Conservation (phyloP, 2,329 filamentous ascomycete genomes). For the Pseudogymnoascus sp. region DNA sequence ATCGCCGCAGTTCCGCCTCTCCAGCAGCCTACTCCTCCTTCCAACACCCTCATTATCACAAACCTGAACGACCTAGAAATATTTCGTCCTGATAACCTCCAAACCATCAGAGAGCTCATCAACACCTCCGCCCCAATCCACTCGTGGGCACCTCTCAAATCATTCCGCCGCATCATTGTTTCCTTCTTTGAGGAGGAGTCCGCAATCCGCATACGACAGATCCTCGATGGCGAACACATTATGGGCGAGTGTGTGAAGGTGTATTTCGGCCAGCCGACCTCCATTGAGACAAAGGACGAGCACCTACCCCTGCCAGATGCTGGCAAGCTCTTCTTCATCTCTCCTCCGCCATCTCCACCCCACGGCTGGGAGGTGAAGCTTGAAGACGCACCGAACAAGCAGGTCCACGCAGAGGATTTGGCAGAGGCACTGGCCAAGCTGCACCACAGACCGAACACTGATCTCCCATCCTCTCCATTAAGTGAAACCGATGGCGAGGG, state of each 20-base stretch:
- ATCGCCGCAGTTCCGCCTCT: conserved; percentile 64
- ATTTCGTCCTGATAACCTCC: conserved; percentile 66
- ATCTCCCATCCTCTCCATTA: conserved; percentile 35
- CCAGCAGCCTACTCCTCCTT: conserved; percentile 62
- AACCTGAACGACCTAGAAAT: conserved; percentile 66
- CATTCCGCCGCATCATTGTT: conserved; percentile 72
- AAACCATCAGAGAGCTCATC: conserved; percentile 65
- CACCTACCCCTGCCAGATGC: conserved; percentile 60
- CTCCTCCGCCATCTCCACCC: conserved; percentile 58
- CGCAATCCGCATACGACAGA: conserved; percentile 61
- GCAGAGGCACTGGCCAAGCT: conserved; percentile 58
- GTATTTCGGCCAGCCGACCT: conserved; percentile 58
- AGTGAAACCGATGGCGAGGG: conserved; percentile 28
- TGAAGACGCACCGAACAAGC: conserved; percentile 63
- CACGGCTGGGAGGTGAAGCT: conserved; percentile 61
- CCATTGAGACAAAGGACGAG: conserved; percentile 45
- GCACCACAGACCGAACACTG: conserved; percentile 35
- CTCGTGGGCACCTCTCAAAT: conserved; percentile 72
- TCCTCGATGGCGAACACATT: conserved; percentile 66
- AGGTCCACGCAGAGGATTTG: conserved; percentile 60
- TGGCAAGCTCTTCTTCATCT: conserved; percentile 67
- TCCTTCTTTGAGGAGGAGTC: conserved; percentile 66
- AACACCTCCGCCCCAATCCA: conserved; percentile 62
- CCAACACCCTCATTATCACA: conserved; percentile 79
- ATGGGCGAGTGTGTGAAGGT: conserved; percentile 62